Conservation (phyloP, 2,329 filamentous ascomycete species). For the Sclerotinia trifoliorum region DNA sequence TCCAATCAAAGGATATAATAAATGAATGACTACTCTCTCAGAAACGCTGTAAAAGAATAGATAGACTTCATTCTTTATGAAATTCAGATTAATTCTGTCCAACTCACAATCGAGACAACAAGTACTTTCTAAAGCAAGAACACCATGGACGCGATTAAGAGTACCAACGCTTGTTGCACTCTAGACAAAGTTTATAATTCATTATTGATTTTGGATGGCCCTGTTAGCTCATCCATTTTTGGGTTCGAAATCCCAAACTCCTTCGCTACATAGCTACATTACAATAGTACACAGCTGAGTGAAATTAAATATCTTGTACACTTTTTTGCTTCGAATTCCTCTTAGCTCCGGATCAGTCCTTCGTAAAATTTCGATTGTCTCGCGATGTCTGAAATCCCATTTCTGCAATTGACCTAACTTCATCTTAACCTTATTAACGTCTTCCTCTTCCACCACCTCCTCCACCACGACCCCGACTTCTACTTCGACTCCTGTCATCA, state of each 20-base stretch:
- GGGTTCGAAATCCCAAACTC: neutral
- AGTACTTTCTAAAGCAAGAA: neutral
- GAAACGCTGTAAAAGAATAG: no score
- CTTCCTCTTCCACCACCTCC: conserved; percentile 25
- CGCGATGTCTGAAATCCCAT: neutral
- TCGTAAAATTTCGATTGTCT: neutral
- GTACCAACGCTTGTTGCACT: neutral
- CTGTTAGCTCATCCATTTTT: conserved; percentile 3
- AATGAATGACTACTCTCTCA: no score
- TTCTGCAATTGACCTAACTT: neutral
- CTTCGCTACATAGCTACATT: conserved; percentile 12
- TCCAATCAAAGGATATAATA: no score
- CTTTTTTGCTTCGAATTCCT: neutral
- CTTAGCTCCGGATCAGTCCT: neutral
- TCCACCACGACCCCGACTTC: conserved; percentile 37
- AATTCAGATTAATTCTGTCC: no score
- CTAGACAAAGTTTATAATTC: neutral
- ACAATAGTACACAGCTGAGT: neutral
- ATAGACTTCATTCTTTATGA: no score
- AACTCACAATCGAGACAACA: neutral
- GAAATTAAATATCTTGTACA: conserved; percentile 1
- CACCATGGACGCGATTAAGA: neutral
- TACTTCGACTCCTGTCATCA: conserved; percentile 47
- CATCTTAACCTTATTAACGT: neutral
- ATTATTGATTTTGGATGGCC: neutral